Base-by-base conservation (phyloP, 352 stramenopile species). In the Peronospora tabacina region DNA sequence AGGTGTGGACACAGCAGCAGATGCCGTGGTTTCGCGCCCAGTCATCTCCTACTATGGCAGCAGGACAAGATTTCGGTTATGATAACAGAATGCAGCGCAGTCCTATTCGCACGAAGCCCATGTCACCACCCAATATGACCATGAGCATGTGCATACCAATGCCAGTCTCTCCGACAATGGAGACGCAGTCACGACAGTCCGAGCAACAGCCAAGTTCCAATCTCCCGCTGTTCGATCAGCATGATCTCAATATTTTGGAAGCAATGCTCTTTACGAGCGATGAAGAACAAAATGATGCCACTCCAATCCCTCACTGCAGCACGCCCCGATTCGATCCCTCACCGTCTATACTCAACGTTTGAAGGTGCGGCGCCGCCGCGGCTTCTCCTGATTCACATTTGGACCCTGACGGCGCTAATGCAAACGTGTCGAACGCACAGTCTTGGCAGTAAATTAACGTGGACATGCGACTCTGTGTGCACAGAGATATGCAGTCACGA, bases 221-320 rank as follows among this genome's bases (percentile, higher is more conserved):
- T 16, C 24, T 64, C 3, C 61, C 61, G 32, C 51, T 76, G 10
- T 79, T 83, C 29, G 65, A 79, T 38, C 57, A 62, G 20, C 43
- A 66, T 17, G 72, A 83, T 28, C 43, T 83, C 12, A 46, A 74
- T 26, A 83, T 83, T 20, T 58, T 83, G 11, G 69, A 83, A 34
- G 55, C 61, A 9, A 49, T 83, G 33, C 52, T 83, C 6, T 83
- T 83, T 22, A 78, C 65, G 48, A 73, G 69, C 17, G 72, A 83
- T 28, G 72, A 83, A 24, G 57, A 78, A 41, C 54, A 78, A 29
- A 46, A 17, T 0, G 54, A 71, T 17, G 53, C 32, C 20, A 37
- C 40, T 0, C 61, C 47, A 19, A 45, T 58, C 17, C 30, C 32
- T 11, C 49, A 63, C 34, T 72, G 55, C 44, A 76, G 43, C 13